A percentile compares a stretch with the other conserved stretches of the same genome.
These are phyloP conservation scores for Ambrosiella beaveri DNA, from an alignment of 2,329 filamentous ascomycete species.

Conservation along the genomic window DNA sequence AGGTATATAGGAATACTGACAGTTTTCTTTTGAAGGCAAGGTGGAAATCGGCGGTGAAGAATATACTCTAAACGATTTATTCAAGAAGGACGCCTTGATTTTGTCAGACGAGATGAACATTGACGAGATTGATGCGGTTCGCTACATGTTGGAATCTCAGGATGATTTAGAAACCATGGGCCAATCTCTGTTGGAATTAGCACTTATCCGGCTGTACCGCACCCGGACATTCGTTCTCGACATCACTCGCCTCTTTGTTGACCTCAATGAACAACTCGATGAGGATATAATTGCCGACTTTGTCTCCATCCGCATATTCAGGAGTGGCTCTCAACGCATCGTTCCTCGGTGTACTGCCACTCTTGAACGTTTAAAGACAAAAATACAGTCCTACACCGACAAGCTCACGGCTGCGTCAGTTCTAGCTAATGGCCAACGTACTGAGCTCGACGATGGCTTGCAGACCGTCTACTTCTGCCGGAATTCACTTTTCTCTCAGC, in stretches of 20 bases:
- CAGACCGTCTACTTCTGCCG: conserved; percentile 71
- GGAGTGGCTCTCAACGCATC: conserved; percentile 37
- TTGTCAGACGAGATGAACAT: conserved; percentile 78
- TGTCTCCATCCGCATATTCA: conserved; percentile 38
- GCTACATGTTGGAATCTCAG: conserved; percentile 57
- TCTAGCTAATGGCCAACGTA: conserved; percentile 45
- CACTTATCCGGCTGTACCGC: conserved; percentile 76
- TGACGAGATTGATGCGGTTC: conserved; percentile 72
- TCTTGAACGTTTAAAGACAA: conserved; percentile 60
- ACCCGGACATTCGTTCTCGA: conserved; percentile 69
- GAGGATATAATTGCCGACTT: conserved; percentile 30
- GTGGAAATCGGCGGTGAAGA: conserved; percentile 54
- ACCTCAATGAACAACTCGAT: conserved; percentile 38
- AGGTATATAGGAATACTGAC: not conserved
- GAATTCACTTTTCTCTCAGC: conserved; percentile 67
- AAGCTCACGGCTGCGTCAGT: conserved; percentile 59
- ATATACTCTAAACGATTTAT: conserved; percentile 70
- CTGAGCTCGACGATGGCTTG: conserved; percentile 40
- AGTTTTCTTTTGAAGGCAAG: conserved; percentile 39
- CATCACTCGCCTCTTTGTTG: conserved; percentile 60
- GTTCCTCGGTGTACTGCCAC: conserved; percentile 57
- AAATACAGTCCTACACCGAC: conserved; percentile 60
- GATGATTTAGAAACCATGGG: conserved; percentile 52
- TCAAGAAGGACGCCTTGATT: conserved; percentile 64
- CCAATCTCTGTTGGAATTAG: conserved; percentile 56